Evolutionary conservation across 306 rosid species (phyloP), one percentile per base, ranked within the genome.

Genomic region (Cicer judaicum): DNA sequence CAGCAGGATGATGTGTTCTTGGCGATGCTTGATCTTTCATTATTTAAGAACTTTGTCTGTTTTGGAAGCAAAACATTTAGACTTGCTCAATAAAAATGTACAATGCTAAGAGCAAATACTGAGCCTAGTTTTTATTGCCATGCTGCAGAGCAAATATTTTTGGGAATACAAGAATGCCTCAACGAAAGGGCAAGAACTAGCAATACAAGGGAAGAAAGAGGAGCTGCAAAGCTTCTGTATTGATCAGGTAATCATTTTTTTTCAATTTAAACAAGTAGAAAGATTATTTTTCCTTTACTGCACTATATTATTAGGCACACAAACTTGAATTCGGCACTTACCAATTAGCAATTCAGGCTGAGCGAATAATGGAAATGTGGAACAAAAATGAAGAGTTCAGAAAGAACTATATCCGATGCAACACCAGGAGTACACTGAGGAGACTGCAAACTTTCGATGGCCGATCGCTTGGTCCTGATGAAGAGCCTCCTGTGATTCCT

Each of bases 381-480:
- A 87, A 86, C 75, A 63, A 72, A 57, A 75, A 88, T 64, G 89
- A 79, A 56, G 96, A 86, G 80, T 92, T 92, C 83, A 84, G 94
- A 78, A 87, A 70, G 79, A 83, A 90, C 64, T 92, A 92, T 64
- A 34, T 80, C 12, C 89, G 82, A 79, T 83, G 90, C 88, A 90
- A 92, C 88, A 88, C 81, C 70, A 88, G 96, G 84, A 90, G 93
- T 80, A 92, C 91, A 55, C 15, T 92, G 63, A 83, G 89, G 89
- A 89, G 98, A 84, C 78, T 92, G 82, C 83, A 84, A 83, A 92
- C 98, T 29, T 68, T 69, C 24, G 98, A 90, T 80, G 98, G 98
- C 66, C 88, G 96, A 24, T 72, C 88, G 10, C 93, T 90, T 56
- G 89, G 91, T 72, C 96, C 93, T n/a, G 89, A 86, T 67, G 98